Conservation (phyloP, 2,329 filamentous ascomycete genomes). For the Mariannaea sp. region DNA sequence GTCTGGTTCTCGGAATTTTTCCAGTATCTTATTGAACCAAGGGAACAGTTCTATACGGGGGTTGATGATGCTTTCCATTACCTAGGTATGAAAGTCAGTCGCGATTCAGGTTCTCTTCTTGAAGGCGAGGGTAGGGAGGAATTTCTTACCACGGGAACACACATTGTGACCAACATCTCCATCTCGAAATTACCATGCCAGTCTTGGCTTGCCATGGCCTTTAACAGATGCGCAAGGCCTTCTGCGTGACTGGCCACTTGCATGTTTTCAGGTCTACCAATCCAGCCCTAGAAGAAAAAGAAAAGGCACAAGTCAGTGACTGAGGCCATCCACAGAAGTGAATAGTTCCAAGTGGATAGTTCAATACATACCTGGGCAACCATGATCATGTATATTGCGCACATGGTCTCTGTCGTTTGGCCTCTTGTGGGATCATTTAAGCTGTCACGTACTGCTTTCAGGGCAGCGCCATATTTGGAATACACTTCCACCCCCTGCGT, state of each 20-base stretch:
- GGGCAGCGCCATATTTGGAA: constrained; percentile 40
- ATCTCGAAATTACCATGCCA: constrained; percentile 37
- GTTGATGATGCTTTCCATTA: constrained; percentile 42
- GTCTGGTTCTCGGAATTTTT: constrained; percentile 9
- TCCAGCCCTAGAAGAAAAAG: constrained; percentile 41
- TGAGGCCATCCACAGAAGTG: too few species aligned
- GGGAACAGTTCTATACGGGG: constrained; percentile 32
- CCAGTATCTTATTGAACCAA: constrained; percentile 27
- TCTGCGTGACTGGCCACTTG: constrained; percentile 38
- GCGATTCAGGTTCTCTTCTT: too few species aligned
- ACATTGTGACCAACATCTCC: constrained; percentile 39
- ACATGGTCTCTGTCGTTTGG: constrained; percentile 42
- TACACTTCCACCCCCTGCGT: constrained; percentile 31
- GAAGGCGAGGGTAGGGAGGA: background rate
- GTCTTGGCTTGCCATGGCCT: constrained; percentile 31
- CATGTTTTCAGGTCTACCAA: constrained; percentile 35
- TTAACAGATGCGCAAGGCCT: constrained; percentile 41
- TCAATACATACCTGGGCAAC: constrained; percentile 44
- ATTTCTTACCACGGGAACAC: constrained; percentile 41
- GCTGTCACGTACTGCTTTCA: constrained; percentile 36
- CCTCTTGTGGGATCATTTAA: constrained; percentile 37
- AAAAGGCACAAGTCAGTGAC: background rate
- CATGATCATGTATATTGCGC: constrained; percentile 46
- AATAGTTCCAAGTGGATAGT: too few species aligned
- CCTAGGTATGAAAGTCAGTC: constrained; percentile 24